phyloP scores from a whole-genome alignment of 345 rosid genomes.

The Limnanthes douglasii region DNA sequence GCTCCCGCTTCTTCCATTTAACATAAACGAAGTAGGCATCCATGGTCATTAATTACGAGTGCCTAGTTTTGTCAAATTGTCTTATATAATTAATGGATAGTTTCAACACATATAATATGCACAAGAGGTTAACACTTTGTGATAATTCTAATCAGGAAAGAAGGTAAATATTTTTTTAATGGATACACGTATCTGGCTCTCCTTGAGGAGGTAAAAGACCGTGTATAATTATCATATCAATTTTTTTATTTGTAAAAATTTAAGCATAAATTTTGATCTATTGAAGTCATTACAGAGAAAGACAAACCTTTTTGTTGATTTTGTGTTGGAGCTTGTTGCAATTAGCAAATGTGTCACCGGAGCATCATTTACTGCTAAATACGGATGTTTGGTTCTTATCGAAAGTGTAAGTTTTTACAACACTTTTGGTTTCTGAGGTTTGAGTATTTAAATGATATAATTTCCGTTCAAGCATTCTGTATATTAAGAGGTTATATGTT shows the following conservation, averaged over 20 bases:
- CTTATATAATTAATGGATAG: too few relatives aligned
- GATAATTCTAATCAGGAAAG: too few relatives aligned
- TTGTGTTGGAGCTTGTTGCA: slow-evolving; percentile 57
- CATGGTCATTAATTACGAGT: too few relatives aligned
- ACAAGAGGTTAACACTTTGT: too few relatives aligned
- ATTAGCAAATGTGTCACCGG: slow-evolving; percentile 38
- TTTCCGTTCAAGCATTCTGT: slow-evolving; percentile 8
- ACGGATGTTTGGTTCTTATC: slow-evolving; percentile 56
- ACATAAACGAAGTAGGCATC: too few relatives aligned
- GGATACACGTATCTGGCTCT: slow-evolving; percentile 41
- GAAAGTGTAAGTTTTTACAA: slow-evolving; percentile 42
- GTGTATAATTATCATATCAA: not conserved
- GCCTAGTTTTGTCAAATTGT: too few relatives aligned
- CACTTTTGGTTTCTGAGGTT: not conserved
- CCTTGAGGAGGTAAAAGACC: slow-evolving; percentile 48
- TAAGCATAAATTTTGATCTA: not conserved
- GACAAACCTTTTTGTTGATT: slow-evolving; percentile 60
- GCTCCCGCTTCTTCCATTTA: too few relatives aligned
- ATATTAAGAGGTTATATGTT: slow-evolving; percentile 57
- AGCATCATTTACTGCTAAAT: slow-evolving; percentile 66
- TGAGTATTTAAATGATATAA: not conserved
- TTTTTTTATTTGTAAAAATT: not conserved
- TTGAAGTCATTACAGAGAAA: slow-evolving; percentile 42
- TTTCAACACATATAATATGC: too few relatives aligned
- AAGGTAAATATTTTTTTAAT: too few relatives aligned